Evolutionary conservation across 2,329 filamentous ascomycete species (phyloP), one percentile per base, ranked within the genome.

Genomic region (Didymella arachidicola): DNA sequence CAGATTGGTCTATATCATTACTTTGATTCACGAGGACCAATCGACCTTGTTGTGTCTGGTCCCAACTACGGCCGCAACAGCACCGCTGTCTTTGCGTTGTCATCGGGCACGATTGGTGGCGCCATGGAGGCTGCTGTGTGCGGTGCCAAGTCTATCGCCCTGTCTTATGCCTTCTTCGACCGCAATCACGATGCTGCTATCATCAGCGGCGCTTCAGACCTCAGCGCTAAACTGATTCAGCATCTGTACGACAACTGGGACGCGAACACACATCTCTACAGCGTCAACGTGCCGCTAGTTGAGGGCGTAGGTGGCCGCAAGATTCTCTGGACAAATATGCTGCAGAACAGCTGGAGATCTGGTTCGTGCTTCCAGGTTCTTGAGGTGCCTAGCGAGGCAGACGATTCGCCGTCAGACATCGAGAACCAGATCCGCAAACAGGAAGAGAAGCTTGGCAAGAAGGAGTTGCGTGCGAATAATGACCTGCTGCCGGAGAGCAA

Each of bases 91-190:
- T 83, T 83, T 63, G 77, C 78, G 4, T 74, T 83, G n/a, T 79
- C 75, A 2, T 79, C 77, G 2, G 81, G 81, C 1, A 83, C 81
- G 3, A 73, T 83, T 12, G 81, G 81, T 19, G 81, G 81, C 11
- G 81, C 81, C 10, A 76, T 83, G 60, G 81, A 83, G 61, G 81
- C 80, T 0, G 77, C 80, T 0, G 78, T 81, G 1, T 82, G 80
- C 60, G 79, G 80, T 25, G 68, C 75, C 38, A 77, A 76, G 68
- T 84, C 92, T 12, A 90, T 99, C 64, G 95, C 95, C 0, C 79
- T 99, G 39, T 92, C 88, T 47, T 99, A 92, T 75, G 95, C 94
- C 22, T 98, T 97, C 79, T 95, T 93, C 78, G 87, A 88, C 56
- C 85, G 88, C 58, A 91, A 92, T 73, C 93, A 97, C 76, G 91